Conservation (phyloP, 164 flowering plant species). For the Aristolochia contorta region DNA sequence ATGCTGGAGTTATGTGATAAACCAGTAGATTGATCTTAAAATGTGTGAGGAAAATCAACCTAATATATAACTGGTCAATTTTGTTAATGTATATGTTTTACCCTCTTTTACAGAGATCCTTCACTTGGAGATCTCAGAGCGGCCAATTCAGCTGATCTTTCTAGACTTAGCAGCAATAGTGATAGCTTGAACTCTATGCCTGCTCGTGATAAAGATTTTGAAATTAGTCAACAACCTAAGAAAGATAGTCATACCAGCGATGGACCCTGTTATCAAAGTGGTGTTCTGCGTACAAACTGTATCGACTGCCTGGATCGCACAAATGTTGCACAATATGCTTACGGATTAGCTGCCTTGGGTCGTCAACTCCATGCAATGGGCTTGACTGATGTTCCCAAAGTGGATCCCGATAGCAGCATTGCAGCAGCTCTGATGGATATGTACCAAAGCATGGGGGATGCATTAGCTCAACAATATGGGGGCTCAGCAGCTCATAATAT, state of each 20-base stretch:
- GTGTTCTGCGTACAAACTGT: conserved; percentile 93
- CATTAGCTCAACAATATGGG: conserved; percentile 96
- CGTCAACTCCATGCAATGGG: conserved; percentile 93
- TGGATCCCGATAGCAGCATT: conserved; percentile 80
- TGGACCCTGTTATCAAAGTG: conserved; percentile 69
- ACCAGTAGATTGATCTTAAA: too few species aligned
- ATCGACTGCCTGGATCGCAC: conserved; percentile 98
- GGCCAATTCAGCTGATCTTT: conserved; percentile 48
- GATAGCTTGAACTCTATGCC: conserved; percentile 34
- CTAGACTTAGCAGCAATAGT: conserved; percentile 42
- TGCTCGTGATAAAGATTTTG: conserved; percentile 47
- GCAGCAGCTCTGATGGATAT: conserved; percentile 95
- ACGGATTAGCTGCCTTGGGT: conserved; percentile 87
- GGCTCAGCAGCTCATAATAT: conserved; percentile 98
- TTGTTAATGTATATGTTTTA: not conserved
- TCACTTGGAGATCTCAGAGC: conserved; percentile 63
- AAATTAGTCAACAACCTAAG: conserved; percentile 23
- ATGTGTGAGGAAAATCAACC: too few species aligned
- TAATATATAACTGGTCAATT: too few species aligned
- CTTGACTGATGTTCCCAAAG: conserved; percentile 67
- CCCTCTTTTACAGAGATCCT: conserved; percentile 45
- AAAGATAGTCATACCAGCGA: conserved; percentile 27
- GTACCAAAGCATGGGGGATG: conserved; percentile 97
- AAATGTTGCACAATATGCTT: conserved; percentile 98
- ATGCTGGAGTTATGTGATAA: too few species aligned